Evolutionary conservation across 2,329 filamentous ascomycete genomes (phyloP).

Genomic region (Bipolaris cookei): DNA sequence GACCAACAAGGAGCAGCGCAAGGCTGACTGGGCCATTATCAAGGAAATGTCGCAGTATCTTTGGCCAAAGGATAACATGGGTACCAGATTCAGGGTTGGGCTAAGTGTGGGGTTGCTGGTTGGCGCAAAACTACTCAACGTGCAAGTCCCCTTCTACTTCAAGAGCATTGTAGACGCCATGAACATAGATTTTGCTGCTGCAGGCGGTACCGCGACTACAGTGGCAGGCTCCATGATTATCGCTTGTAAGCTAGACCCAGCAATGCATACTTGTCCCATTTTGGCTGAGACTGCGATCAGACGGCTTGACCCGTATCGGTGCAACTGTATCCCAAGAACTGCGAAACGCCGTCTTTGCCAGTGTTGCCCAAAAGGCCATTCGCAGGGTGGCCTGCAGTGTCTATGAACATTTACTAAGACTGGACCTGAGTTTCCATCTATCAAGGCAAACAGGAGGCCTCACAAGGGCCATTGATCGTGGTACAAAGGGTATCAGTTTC

Average conservation of each 20-base stretch:
- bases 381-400: conserved; percentile 89
- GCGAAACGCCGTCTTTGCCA: conserved; percentile 94
- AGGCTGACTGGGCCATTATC: conserved; percentile 98
- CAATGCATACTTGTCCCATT: conserved; percentile 11
- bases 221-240: conserved; percentile 92
- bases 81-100: conserved; percentile 83
- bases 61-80: conserved; percentile 88
- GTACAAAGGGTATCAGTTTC: conserved; percentile 98
- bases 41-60: conserved; percentile 96
- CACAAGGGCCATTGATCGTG: conserved; percentile 91
- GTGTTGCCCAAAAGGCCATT: conserved; percentile 96
- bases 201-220: conserved; percentile 87
- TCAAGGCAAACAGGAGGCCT: conserved; percentile 93
- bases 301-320: conserved; percentile 86
- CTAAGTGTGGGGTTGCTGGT: conserved; percentile 83
- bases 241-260: conserved; percentile 64
- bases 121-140: conserved; percentile 90
- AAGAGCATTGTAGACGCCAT: conserved; percentile 97
- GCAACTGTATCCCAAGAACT: conserved; percentile 91
- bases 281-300: conserved; percentile 46
- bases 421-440: conserved; percentile 94
- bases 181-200: conserved; percentile 89
- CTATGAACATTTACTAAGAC: conserved; percentile 83
- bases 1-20: conserved; percentile 84
- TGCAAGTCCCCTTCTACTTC: conserved; percentile 99